Evolutionary conservation across 2,329 filamentous ascomycete species (phyloP), one percentile per base, ranked within the genome.

Genomic region (Trichophyton rubrum): DNA sequence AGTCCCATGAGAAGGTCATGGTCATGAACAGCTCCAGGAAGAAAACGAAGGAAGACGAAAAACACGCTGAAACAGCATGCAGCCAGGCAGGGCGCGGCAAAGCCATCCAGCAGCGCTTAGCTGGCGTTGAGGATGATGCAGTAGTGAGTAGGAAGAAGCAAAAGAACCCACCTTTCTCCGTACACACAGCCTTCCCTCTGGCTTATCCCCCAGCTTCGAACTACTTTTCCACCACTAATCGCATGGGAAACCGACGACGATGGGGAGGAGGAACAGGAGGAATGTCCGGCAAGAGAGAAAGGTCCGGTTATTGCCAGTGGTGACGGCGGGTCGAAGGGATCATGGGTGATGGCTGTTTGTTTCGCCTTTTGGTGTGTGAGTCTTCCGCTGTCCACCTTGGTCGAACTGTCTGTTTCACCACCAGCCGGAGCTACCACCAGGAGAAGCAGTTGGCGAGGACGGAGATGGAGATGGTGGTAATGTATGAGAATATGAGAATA

Each of bases 331-430:
- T 43, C 56, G 35, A 35, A 24, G 27, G 27, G 35, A 20, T 58
- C 56, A 45, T 45, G 41, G 35, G 11, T 38, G 35, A 43, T 58
- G 56, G 56, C n/a, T 20, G 56, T 38, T 35, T 41, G 56, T 41
- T 45, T 45, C 35, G 56, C 35, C 56, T 35, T 24, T 38, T 15
- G 6, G 38, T 57, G 13, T 41, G 13, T 8, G n/a, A 5, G 27
- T 43, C 40, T 17, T 43, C n/a, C n/a, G 13, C 40, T 43, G 40
- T 43, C 55, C 56, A 58, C 11, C 13, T 38, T 13, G 33, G 33
- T 38, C n/a, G 49, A n/a, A 15, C 27, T 22, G 47, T 27, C 49
- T 55, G 49, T 55, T 55, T 55, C 49, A 55, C 49, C 49, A 55
- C 27, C 13, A 22, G 20, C 45, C 49, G 49, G 49, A 55, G 49